Percentiles rank a stretch among this genome's conserved stretches.
phyloP scores from a whole-genome alignment of 2,329 filamentous ascomycete species.

The Diaporthe vexans region DNA sequence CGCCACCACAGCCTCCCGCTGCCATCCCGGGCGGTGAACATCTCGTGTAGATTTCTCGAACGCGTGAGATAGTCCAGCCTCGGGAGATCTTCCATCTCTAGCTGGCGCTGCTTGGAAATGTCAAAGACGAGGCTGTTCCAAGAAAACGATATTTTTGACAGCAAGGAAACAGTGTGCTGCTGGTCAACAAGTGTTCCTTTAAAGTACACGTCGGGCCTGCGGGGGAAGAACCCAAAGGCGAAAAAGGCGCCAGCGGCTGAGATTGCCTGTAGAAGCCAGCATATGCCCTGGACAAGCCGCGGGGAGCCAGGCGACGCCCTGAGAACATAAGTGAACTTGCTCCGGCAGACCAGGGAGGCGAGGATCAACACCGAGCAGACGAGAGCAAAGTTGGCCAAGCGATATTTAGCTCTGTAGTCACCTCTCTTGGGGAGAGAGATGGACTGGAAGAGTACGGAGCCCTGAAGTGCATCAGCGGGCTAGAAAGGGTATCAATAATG shows the following conservation, averaged over 20 bases:
- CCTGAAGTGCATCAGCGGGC: constrained; percentile 40
- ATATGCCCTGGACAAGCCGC: constrained; percentile 43
- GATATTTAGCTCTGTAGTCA: constrained; percentile 48
- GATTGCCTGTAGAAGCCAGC: constrained; percentile 47
- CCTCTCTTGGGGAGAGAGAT: constrained; percentile 47
- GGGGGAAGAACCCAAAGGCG: constrained; percentile 50
- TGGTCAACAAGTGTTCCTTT: constrained; percentile 51
- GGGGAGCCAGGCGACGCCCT: constrained; percentile 26
- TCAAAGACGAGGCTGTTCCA: constrained; percentile 52
- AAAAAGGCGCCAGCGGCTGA: constrained; percentile 44
- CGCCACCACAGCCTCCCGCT: constrained; percentile 50
- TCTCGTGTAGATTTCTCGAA: constrained; percentile 46
- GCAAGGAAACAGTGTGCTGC: constrained; percentile 51
- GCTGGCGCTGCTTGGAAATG: constrained; percentile 48
- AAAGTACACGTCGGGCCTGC: constrained; percentile 52
- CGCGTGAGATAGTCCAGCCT: constrained; percentile 49
- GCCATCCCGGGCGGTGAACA: constrained; percentile 43
- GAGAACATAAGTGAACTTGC: constrained; percentile 48
- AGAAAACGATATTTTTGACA: constrained; percentile 49
- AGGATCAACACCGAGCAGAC: constrained; percentile 46
- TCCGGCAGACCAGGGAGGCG: constrained; percentile 47
- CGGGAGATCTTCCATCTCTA: constrained; percentile 51
- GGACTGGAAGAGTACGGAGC: constrained; percentile 48
- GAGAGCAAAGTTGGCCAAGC: constrained; percentile 47
- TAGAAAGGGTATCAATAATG: background rate